Evolutionary conservation across 2,329 filamentous ascomycete species (phyloP).

Genomic region (Nannizziopsis barbatae): DNA sequence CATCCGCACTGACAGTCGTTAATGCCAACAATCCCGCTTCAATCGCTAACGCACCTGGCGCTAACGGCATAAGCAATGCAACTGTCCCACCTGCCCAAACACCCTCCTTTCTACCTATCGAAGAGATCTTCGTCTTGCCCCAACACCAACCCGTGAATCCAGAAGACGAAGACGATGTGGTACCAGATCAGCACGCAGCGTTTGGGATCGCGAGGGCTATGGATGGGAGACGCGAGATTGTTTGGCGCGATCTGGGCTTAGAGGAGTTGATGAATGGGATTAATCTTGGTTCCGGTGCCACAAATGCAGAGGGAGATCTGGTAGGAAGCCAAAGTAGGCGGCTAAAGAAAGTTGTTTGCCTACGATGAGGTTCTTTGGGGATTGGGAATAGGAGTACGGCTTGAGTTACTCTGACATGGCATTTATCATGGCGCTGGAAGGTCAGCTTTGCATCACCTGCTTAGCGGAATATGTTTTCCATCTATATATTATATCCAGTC

Average conservation of each 20-base stretch:
- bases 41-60: slow-evolving; percentile 5
- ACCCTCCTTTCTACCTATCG: slow-evolving; percentile 40
- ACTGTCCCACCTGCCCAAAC: slow-evolving; percentile 20
- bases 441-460: no score
- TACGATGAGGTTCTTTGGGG: slow-evolving; percentile 20
- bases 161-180: slow-evolving; percentile 56
- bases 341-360: slow-evolving; percentile 28
- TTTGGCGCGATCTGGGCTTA: slow-evolving; percentile 50
- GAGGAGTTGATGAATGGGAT: slow-evolving; percentile 38
- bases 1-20: slow-evolving; percentile 21
- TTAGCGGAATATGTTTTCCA: no score
- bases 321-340: slow-evolving; percentile 28
- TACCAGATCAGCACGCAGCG: slow-evolving; percentile 56
- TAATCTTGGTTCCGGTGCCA: slow-evolving; percentile 20
- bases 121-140: slow-evolving; percentile 50
- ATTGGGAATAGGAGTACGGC: background rate
- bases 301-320: slow-evolving; percentile 29
- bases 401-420: background rate
- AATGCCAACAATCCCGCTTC: slow-evolving; percentile 16
- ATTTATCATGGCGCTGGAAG: background rate
- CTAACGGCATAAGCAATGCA: slow-evolving; percentile 11
- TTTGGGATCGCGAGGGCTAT: slow-evolving; percentile 55
- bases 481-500: no score
- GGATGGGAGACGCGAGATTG: slow-evolving; percentile 42
- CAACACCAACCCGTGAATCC: slow-evolving; percentile 54